These are phyloP conservation scores for Nicotiana paniculata DNA, from an alignment of 257 asterid species.

Conservation along the genomic window DNA sequence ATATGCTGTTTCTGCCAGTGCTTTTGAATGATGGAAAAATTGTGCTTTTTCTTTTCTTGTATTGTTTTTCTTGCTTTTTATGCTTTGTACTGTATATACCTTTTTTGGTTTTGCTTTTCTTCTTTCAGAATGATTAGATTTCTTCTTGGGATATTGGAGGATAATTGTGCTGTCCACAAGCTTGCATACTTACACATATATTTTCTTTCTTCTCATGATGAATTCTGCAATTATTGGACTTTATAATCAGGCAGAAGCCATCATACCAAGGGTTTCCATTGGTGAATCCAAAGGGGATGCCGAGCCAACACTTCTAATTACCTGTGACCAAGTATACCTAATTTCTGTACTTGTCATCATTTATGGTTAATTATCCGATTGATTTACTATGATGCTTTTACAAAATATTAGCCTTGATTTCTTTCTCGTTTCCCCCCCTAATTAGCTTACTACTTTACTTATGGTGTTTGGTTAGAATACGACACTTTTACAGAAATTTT, in stretches of 20 bases:
- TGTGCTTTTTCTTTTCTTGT: neutral
- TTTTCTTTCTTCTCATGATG: neutral
- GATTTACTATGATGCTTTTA: neutral
- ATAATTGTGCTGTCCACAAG: neutral
- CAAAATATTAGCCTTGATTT: neutral
- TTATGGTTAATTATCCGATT: slow-evolving; percentile 12
- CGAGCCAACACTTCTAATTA: slow-evolving; percentile 67
- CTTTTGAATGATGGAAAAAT: neutral
- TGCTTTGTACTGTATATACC: neutral
- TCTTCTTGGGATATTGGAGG: neutral
- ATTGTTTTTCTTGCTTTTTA: neutral
- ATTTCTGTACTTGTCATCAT: slow-evolving; percentile 25
- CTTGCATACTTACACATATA: neutral
- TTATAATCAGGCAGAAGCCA: slow-evolving; percentile 71
- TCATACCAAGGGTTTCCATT: slow-evolving; percentile 48
- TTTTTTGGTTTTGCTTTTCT: neutral
- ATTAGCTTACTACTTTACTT: neutral
- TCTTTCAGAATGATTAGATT: neutral
- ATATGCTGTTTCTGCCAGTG: neutral
- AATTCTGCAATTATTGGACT: neutral
- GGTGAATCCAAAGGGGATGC: slow-evolving; percentile 53
- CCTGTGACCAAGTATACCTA: slow-evolving; percentile 87
- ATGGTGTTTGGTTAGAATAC: neutral
- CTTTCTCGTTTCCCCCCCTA: neutral
- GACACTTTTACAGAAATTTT: neutral